Percentiles rank a stretch among this genome's conserved stretches.
Conservation (phyloP, 2,329 filamentous ascomycete species). For the Cercospora zeina region DNA sequence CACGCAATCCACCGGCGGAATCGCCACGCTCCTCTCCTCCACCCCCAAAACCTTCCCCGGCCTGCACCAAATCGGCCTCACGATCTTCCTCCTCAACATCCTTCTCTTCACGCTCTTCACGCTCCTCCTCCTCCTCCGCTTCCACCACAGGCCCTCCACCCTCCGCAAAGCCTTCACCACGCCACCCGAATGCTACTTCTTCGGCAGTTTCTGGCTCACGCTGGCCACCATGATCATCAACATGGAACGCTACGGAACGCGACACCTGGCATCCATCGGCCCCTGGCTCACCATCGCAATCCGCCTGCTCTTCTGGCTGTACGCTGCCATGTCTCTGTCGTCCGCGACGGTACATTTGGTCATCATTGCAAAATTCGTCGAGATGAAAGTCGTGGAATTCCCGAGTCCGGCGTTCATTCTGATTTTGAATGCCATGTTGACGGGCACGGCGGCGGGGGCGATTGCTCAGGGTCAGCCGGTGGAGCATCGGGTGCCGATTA, state of each 20-base stretch:
- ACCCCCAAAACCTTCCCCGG: conserved; percentile 65
- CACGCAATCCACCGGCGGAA: conserved; percentile 72
- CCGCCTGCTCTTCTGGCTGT: conserved; percentile 68
- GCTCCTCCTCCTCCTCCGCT: conserved; percentile 59
- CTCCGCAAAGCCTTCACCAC: conserved; percentile 61
- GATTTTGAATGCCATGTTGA: conserved; percentile 31
- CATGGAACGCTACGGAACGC: conserved; percentile 65
- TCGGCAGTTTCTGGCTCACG: conserved; percentile 70
- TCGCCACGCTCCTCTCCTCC: conserved; percentile 65
- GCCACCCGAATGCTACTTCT: conserved; percentile 68
- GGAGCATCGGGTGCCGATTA: conserved; percentile 43
- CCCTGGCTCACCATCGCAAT: conserved; percentile 59
- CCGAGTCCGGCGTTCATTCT: conserved; percentile 25
- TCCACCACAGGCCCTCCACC: conserved; percentile 58
- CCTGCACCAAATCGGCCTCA: conserved; percentile 62
- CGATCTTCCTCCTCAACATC: conserved; percentile 68
- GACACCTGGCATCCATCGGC: conserved; percentile 51
- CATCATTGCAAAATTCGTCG: conserved; percentile 16
- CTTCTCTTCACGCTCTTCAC: conserved; percentile 62
- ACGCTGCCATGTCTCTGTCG: conserved; percentile 41
- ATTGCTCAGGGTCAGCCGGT: conserved; percentile 36
- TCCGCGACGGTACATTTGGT: conserved; percentile 23
- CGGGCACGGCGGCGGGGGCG: conserved; percentile 27
- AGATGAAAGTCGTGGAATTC: conserved; percentile 23
- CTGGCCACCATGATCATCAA: conserved; percentile 67